Percentiles rank a stretch among this genome's conserved stretches.
Conservation (phyloP, 2,329 filamentous ascomycete species). For the Fusarium sp. region DNA sequence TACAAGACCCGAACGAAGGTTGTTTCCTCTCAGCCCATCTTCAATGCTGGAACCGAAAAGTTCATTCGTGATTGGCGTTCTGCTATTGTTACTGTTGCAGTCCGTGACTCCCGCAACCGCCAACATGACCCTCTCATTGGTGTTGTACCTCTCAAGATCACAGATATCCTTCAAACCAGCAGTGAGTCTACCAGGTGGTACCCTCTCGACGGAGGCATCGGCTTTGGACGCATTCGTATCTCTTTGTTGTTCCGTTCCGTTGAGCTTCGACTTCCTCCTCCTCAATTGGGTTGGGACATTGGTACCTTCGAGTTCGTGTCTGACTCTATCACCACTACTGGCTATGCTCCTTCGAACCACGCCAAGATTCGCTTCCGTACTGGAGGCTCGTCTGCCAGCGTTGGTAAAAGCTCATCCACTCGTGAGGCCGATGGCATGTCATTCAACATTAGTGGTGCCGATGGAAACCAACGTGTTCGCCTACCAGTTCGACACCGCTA, state of each 20-base stretch:
- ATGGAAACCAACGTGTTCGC: conserved; percentile 62
- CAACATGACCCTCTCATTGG: conserved; percentile 96
- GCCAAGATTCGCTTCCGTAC: conserved; percentile 83
- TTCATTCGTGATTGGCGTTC: conserved; percentile 96
- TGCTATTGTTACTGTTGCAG: conserved; percentile 83
- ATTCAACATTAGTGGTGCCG: conserved; percentile 59
- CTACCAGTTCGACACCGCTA: conserved; percentile 92
- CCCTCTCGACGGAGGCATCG: conserved; percentile 92
- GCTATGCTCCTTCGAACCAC: conserved; percentile 70
- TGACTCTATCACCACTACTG: conserved; percentile 71
- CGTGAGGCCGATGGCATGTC: conserved; percentile 63
- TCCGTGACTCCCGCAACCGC: conserved; percentile 87
- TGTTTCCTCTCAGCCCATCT: conserved; percentile 93
- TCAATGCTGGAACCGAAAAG: conserved; percentile 93
- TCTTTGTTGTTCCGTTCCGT: conserved; percentile 90
- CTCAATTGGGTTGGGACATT: conserved; percentile 92
- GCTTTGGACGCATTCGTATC: conserved; percentile 89
- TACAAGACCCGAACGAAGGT: conserved; percentile 97
- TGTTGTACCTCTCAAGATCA: conserved; percentile 86
- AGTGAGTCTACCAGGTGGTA: conserved; percentile 94
- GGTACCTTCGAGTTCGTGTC: conserved; percentile 91
- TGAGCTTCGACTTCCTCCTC: conserved; percentile 83
- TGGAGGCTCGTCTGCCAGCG: conserved; percentile 79
- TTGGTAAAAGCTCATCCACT: conserved; percentile 70
- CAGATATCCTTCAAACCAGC: conserved; percentile 85